These are phyloP conservation scores for Marasmius sp. DNA, from an alignment of 1,284 basidiomycete genomes.

Conservation along the genomic window DNA sequence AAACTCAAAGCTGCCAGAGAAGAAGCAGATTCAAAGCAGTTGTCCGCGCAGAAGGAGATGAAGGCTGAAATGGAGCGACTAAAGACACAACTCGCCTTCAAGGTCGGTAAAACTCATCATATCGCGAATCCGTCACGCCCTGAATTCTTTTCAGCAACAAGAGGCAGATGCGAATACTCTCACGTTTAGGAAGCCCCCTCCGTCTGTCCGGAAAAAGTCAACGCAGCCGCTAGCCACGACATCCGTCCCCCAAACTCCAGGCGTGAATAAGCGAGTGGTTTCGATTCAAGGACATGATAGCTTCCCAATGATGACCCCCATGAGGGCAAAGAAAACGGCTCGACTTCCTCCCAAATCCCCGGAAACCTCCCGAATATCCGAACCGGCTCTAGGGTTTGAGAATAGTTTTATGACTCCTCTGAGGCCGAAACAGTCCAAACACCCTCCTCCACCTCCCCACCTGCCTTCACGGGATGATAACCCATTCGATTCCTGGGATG, in stretches of 20 bases:
- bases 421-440: conserved; percentile 16
- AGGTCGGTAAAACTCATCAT: conserved; percentile 38
- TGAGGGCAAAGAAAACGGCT: conserved; percentile 2
- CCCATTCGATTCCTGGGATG: background rate
- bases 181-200: conserved; percentile 41
- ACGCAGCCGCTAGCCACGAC: conserved; percentile 34
- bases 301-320: conserved; percentile 20
- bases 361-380: conserved; percentile 29
- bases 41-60: conserved; percentile 54
- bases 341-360: conserved; percentile 22
- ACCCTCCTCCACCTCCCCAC: conserved; percentile 11
- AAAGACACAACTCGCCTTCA: conserved; percentile 69
- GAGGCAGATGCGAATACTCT: conserved; percentile 50
- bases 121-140: conserved; percentile 8
- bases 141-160: conserved; percentile 54
- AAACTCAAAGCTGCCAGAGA: conserved; percentile 62
- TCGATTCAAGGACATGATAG: conserved; percentile 22
- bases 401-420: conserved; percentile 44
- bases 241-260: conserved; percentile 39
- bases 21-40: conserved; percentile 54
- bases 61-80: conserved; percentile 69
- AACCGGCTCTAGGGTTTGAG: conserved; percentile 46
- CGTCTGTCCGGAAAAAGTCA: conserved; percentile 42
- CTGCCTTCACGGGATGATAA: background rate
- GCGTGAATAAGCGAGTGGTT: conserved; percentile 26